These are phyloP conservation scores for Saccharomyces hybrid DNA, from an alignment of 1,139 yeast species.

Conservation along the genomic window DNA sequence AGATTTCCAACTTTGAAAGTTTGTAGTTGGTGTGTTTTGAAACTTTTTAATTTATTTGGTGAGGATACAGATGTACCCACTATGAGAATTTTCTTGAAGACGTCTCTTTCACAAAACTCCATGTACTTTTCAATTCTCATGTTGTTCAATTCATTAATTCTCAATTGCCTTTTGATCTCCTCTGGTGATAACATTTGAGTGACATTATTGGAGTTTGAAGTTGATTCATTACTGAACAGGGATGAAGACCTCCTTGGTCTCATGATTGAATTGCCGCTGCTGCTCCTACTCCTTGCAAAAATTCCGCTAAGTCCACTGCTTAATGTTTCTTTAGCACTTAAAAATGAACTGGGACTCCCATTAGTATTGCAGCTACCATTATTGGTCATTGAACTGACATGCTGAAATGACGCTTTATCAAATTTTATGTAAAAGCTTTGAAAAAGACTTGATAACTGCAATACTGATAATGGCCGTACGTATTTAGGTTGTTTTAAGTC, in stretches of 20 bases:
- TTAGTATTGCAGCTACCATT: not conserved
- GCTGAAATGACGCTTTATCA: constrained; percentile 27
- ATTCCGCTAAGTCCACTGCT: constrained; percentile 32
- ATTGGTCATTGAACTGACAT: constrained; percentile 9
- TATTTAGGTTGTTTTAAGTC: constrained; percentile 52
- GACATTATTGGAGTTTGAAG: constrained; percentile 8
- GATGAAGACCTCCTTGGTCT: constrained; percentile 26
- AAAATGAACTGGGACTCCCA: constrained; percentile 11
- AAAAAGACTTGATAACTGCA: constrained; percentile 46
- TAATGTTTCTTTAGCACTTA: constrained; percentile 25
- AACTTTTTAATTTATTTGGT: constrained; percentile 2
- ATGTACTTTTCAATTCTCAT: constrained; percentile 25
- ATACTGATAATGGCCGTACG: constrained; percentile 44
- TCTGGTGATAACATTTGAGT: constrained; percentile 28
- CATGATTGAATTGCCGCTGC: constrained; percentile 14
- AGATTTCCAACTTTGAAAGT: constrained; percentile 18
- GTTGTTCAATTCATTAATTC: constrained; percentile 20
- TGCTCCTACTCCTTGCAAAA: constrained; percentile 30
- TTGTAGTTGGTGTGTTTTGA: constrained; percentile 5
- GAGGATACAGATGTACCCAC: constrained; percentile 29
- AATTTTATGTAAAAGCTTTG: constrained; percentile 43
- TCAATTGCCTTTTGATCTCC: constrained; percentile 24
- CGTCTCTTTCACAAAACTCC: constrained; percentile 27
- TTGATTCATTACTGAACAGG: constrained; percentile 24
- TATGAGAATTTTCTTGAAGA: constrained; percentile 24